Evolutionary conservation across 1,284 basidiomycete species (phyloP), one percentile per base, ranked within the genome.

Genomic region (Vanrija pseudolonga): DNA sequence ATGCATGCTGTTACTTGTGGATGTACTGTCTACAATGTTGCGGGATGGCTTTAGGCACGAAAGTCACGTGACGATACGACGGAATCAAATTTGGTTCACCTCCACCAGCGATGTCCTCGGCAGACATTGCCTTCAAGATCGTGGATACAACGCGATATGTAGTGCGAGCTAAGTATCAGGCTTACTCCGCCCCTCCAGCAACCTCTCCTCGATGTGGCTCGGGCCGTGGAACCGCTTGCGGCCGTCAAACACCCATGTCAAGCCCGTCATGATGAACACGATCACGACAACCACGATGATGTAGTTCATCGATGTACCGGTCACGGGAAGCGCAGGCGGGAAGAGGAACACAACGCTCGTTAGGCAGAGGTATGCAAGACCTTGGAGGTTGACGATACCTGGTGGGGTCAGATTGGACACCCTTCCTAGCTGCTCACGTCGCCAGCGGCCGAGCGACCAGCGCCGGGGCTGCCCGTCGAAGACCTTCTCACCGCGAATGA

Each of bases 291-390:
- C 70, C 17, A 72, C 76, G 14, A 75, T 56, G 7, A 69, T 69
- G 57, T 78, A 79, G 63, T 79, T 79, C 78, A 79, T 79, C 46
- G 66, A 73, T 7, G 57, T 59, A 0, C 67, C 70, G 4, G 63
- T 67, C 1, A 75, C 71, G 7, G 77, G 76, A 0, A 76, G 50
- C 8, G 67, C 72, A 11, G 78, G 77, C 1, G 79, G 79, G 71
- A 80, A 79, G 20, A 78, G 57, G 74, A 80, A 80, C 65, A 79
- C 78, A 22, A 80, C 72, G n/a, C 71, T 70, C 9, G 78, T 80
- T 28, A 80, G 56, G 9, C 67, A 32, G 1, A 72, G 73, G 57
- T 79, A 80, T 17, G 61, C 47, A 22, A 80, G 61, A 0, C 73
- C 67, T 18, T 17, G 22, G 26, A 71, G 41, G 54, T 79, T 79